A percentile compares a stretch with the other conserved stretches of the same genome.
Conservation (phyloP, 2,329 filamentous ascomycete genomes). For the Calonectria henricotiae region DNA sequence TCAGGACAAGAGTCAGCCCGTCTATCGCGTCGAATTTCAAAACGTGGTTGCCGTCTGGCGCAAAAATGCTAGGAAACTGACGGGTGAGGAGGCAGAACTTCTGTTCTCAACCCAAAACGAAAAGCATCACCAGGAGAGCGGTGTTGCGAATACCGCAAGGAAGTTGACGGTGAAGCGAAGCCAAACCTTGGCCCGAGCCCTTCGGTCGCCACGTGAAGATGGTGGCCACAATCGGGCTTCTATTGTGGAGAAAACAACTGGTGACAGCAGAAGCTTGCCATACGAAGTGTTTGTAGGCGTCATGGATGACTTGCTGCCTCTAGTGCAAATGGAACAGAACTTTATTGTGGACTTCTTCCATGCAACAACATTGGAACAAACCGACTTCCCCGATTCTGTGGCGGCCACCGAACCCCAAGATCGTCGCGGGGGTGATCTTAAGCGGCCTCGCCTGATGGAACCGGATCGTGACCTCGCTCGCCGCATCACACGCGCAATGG, state of each 20-base stretch:
- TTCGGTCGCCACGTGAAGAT: conserved; percentile 79
- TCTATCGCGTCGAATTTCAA: conserved; percentile 88
- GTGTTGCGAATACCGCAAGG: conserved; percentile 80
- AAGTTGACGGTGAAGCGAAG: conserved; percentile 96
- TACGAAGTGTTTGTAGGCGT: conserved; percentile 88
- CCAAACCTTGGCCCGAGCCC: conserved; percentile 84
- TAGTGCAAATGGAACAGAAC: conserved; percentile 95
- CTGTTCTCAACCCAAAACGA: conserved; percentile 90
- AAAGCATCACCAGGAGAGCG: conserved; percentile 88
- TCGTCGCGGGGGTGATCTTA: conserved; percentile 81
- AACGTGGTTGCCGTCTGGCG: conserved; percentile 87
- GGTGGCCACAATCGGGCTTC: conserved; percentile 64
- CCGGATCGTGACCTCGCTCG: conserved; percentile 90
- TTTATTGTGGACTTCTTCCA: conserved; percentile 99
- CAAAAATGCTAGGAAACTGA: conserved; percentile 81
- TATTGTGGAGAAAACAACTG: conserved; percentile 70
- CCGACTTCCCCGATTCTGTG: conserved; percentile 89
- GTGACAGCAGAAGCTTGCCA: conserved; percentile 79
- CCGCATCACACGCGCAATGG: conserved; percentile 89
- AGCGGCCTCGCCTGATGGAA: conserved; percentile 84
- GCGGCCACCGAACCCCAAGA: conserved; percentile 76
- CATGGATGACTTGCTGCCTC: conserved; percentile 85
- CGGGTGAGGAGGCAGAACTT: conserved; percentile 84
- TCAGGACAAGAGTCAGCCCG: conserved; percentile 80
- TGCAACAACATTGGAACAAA: conserved; percentile 84